Evolutionary conservation across 441 rosid species (phyloP).

Genomic region (Euphorbia corollata): DNA sequence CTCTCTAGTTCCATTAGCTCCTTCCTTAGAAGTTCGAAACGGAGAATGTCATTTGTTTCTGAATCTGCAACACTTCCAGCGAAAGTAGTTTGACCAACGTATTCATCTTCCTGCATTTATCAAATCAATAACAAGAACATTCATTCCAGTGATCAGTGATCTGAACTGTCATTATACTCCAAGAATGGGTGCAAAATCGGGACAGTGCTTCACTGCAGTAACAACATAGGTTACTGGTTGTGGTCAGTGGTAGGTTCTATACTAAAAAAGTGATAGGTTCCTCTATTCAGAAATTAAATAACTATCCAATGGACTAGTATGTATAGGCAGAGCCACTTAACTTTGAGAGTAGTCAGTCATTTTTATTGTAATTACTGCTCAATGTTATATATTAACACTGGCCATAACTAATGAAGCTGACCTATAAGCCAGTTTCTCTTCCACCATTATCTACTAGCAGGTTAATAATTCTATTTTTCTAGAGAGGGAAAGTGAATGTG

Average conservation of each 20-base stretch:
- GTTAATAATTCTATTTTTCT: neutral
- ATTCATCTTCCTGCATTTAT: conserved; percentile 51
- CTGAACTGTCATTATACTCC: conserved; percentile 14
- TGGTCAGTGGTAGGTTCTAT: neutral
- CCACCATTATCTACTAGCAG: neutral
- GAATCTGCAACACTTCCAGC: conserved; percentile 32
- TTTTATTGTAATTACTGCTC: neutral
- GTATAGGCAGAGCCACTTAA: neutral
- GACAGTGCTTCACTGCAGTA: neutral
- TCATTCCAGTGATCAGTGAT: conserved; percentile 10
- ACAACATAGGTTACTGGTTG: neutral
- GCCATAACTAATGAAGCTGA: neutral
- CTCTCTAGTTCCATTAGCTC: conserved; percentile 92
- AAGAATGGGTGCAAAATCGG: neutral
- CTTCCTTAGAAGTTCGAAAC: conserved; percentile 74
- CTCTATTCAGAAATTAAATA: neutral
- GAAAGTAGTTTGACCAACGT: conserved; percentile 27
- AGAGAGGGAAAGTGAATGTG: neutral
- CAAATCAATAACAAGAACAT: conserved; percentile 19
- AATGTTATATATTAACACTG: neutral
- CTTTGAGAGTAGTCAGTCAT: neutral
- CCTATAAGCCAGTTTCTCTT: neutral
- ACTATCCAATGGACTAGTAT: conserved; percentile 1
- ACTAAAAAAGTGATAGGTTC: neutral
- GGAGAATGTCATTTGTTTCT: conserved; percentile 59